phyloP scores from a whole-genome alignment of 805 yeast genomes.

The Wickerhamia fluorescens region DNA sequence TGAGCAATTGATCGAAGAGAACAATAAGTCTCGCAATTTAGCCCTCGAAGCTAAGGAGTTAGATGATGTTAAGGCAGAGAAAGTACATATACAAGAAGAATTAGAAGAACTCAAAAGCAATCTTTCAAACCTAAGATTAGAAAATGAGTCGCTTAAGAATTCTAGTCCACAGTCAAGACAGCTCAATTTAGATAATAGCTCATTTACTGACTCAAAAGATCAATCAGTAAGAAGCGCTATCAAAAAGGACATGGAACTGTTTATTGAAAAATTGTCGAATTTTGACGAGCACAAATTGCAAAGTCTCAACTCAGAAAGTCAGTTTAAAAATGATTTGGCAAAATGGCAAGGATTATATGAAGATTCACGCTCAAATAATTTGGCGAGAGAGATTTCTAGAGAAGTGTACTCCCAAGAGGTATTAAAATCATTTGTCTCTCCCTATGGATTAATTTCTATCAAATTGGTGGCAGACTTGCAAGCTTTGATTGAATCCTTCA shows the following conservation, averaged over 20 bases:
- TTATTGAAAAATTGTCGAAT: slow-evolving; percentile 25
- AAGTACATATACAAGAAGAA: slow-evolving; percentile 18
- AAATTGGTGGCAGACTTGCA: slow-evolving; percentile 40
- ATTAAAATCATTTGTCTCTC: slow-evolving; percentile 21
- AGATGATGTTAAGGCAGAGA: not conserved
- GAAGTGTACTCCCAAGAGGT: slow-evolving; percentile 14
- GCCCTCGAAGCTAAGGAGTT: not conserved
- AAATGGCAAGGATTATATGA: slow-evolving; percentile 49
- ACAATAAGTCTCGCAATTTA: slow-evolving; percentile 5
- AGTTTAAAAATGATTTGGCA: slow-evolving; percentile 24
- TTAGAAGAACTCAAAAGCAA: slow-evolving; percentile 22
- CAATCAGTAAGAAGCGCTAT: too few species aligned
- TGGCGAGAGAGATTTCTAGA: slow-evolving; percentile 13
- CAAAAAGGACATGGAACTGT: slow-evolving; percentile 14
- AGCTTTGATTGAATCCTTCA: slow-evolving; percentile 41
- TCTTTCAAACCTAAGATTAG: slow-evolving; percentile 29
- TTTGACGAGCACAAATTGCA: too few species aligned
- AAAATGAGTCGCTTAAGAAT: slow-evolving; percentile 30
- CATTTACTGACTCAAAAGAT: not conserved
- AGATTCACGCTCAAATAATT: slow-evolving; percentile 34
- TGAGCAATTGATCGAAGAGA: slow-evolving; percentile 13
- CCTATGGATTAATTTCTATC: slow-evolving; percentile 42
- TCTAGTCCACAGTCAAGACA: slow-evolving; percentile 3
- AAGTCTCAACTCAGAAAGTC: not conserved
- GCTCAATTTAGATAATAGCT: slow-evolving; percentile 1